Base-by-base conservation (phyloP, 2,329 filamentous ascomycete genomes). In the Penicillium vulpinum region DNA sequence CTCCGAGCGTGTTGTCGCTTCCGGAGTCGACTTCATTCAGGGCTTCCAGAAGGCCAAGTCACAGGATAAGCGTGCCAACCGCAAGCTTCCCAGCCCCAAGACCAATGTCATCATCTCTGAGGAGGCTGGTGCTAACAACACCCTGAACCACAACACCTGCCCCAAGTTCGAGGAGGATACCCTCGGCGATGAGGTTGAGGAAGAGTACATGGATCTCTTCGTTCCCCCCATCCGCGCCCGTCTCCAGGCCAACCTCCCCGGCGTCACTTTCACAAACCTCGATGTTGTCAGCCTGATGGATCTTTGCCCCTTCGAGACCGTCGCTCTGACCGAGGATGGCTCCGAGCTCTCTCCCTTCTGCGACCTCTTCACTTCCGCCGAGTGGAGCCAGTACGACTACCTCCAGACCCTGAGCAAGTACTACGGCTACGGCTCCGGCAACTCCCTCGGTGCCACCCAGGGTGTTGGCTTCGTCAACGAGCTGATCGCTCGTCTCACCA, bases 401-500 rank as follows among this genome's bases (percentile, higher is more conserved):
- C 88, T 87, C 72, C 83, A 91, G 71, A 85, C 88, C 0, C 76
- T 97, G 9, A 86, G 86, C 62, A 96, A 96, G 71, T 96, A 88
- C 81, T 96, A 96, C 73, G 87, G 88, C 53, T 92, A 87, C 73
- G 85, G 88, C 11, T 82, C 83, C 28, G 92, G 92, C 15, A 92
- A 91, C 69, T 83, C 86, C 0, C 81, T 96, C 7, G 92, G 89
- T 0, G 84, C 92, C 6, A 91, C 91, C 0, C 91, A 95, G 73
- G 92, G 92, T 1, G 88, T 94, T 2, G 92, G 92, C 2, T 97
- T 88, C 68, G 86, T 88, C 54, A 96, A 95, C 73, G 92, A 97
- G 78, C 84, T 97, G 11, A 83, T 96, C 52, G 88, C 92, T 5
- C 85, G 92, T 28, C 77, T 97, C 61, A 95, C 90, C 0, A 78